A percentile compares a stretch with the other conserved stretches of the same genome.
Conservation (phyloP, 768 basidiomycete species). For the Naematelia aurantialba region DNA sequence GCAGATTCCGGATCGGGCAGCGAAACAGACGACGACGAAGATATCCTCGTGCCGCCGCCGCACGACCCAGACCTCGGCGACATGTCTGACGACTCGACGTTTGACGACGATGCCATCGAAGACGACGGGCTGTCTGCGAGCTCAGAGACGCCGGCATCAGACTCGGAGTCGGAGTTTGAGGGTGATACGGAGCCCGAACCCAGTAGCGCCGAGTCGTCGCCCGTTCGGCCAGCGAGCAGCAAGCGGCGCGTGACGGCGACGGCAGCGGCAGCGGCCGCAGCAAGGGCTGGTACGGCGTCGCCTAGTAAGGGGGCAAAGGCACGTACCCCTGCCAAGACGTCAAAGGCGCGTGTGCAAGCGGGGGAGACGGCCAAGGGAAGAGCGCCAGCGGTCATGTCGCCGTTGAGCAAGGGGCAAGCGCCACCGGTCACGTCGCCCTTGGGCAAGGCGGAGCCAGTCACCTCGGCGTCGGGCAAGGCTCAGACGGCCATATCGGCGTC, state of each 20-base stretch:
- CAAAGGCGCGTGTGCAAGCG: neutral
- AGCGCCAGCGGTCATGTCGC: neutral
- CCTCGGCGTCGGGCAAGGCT: neutral
- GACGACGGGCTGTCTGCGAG: conserved; percentile 2
- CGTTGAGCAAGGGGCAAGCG: too few relatives aligned
- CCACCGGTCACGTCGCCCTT: too few relatives aligned
- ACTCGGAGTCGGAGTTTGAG: neutral
- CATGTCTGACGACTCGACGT: conserved; percentile 13
- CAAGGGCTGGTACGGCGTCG: too few relatives aligned
- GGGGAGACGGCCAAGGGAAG: neutral
- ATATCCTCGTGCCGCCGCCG: neutral
- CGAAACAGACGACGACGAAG: neutral
- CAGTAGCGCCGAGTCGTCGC: conserved; percentile 2
- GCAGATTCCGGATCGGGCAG: conserved; percentile 2
- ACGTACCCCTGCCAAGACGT: too few relatives aligned
- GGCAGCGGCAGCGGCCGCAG: conserved; percentile 20
- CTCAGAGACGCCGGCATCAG: neutral
- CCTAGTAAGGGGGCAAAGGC: too few relatives aligned
- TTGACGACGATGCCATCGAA: conserved; percentile 8
- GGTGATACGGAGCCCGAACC: neutral
- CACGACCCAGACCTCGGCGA: neutral
- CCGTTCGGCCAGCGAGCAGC: conserved; percentile 17
- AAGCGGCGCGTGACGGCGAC: conserved; percentile 18
- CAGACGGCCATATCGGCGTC: neutral
- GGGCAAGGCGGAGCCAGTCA: too few relatives aligned